Conservation (phyloP, 2,329 filamentous ascomycete genomes). For the Fusarium pseudoanthophilum region DNA sequence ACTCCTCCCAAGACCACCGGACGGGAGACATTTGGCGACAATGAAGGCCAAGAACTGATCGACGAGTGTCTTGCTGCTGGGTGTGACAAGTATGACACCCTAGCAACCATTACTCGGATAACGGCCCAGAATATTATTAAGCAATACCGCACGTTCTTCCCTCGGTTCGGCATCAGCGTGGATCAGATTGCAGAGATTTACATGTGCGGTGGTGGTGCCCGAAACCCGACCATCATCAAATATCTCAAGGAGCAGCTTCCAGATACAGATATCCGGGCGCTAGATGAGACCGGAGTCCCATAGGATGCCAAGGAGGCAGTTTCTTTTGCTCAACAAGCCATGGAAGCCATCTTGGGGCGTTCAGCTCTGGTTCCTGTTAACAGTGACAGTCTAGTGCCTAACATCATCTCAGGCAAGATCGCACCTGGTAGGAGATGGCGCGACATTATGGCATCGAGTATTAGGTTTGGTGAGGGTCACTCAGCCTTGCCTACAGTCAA, state of each 20-base stretch:
- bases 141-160: conserved; percentile 22
- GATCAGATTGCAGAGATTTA: conserved; percentile 1
- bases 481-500: not conserved
- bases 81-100: conserved; percentile 57
- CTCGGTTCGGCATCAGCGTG: conserved; percentile 4
- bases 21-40: conserved; percentile 68
- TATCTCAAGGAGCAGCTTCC: conserved; percentile 11
- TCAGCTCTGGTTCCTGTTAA: conserved; percentile 30
- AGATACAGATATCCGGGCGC: conserved; percentile 56
- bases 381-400: conserved; percentile 1
- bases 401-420: conserved; percentile 12
- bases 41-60: conserved; percentile 63
- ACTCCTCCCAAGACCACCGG: conserved; percentile 67
- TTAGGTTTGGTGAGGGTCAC: not conserved
- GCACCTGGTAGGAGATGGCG: conserved; percentile 8
- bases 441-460: not conserved
- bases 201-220: conserved; percentile 11
- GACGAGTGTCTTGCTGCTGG: conserved; percentile 51
- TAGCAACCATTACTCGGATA: conserved; percentile 68
- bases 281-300: conserved; percentile 67
- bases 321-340: conserved; percentile 66
- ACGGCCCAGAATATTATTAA: conserved; percentile 67
- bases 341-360: conserved; percentile 67
- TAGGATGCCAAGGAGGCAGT: conserved; percentile 62
- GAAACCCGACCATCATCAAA: conserved; percentile 11